Percentiles rank a stretch among this genome's conserved stretches.
phyloP scores from a whole-genome alignment of 2,329 filamentous ascomycete species.

The Colletotrichum trifolii region DNA sequence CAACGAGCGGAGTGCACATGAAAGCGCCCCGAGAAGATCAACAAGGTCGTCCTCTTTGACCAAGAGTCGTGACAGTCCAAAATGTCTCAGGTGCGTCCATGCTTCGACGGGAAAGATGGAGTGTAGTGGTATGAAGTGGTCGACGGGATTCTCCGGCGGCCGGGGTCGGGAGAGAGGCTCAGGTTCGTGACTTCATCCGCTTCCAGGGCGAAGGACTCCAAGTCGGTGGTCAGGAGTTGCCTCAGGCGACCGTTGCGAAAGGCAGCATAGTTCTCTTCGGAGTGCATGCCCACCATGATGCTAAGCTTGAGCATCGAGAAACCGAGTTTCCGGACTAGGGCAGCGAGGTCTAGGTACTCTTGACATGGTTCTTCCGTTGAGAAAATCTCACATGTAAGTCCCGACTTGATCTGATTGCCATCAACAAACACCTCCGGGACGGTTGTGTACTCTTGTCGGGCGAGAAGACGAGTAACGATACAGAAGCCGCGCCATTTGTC shows the following conservation, averaged over 20 bases:
- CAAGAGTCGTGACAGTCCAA: constrained; percentile 43
- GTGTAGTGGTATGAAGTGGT: constrained; percentile 38
- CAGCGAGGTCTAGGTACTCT: no score
- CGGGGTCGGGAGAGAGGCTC: neutral
- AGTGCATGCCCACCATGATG: no score
- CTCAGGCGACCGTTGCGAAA: no score
- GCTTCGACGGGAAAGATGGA: constrained; percentile 44
- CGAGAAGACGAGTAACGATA: neutral
- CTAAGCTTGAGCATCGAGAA: no score
- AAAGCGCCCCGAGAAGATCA: constrained; percentile 39
- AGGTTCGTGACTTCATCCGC: neutral
- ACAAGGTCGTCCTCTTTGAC: constrained; percentile 43
- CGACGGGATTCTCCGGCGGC: neutral
- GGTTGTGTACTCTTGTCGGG: fast-evolving
- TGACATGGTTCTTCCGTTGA: no score
- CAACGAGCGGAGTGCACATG: constrained; percentile 45
- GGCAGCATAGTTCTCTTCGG: no score
- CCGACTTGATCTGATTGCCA: no score
- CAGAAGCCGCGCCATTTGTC: constrained; percentile 47
- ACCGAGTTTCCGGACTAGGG: no score
- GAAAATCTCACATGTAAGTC: no score
- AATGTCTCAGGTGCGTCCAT: constrained; percentile 45
- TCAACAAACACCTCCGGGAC: no score
- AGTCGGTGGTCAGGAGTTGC: no score
- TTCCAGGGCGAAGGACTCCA: constrained; percentile 29